A percentile compares a stretch with the other conserved stretches of the same genome.
Evolutionary conservation across 768 basidiomycete genomes (phyloP).

Genomic region (Mycena polygramma): DNA sequence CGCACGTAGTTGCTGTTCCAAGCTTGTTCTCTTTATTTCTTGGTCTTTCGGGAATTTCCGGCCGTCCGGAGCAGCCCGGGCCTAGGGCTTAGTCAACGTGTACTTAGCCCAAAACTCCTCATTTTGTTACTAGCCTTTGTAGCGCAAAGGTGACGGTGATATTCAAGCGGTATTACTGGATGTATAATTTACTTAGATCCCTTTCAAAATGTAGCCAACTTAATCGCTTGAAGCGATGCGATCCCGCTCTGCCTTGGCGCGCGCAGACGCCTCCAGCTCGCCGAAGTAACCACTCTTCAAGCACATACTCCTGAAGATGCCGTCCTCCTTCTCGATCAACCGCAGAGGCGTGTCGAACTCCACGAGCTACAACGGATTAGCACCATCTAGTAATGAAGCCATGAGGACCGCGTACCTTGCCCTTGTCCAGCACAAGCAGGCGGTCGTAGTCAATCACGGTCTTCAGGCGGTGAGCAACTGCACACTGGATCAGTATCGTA

Average conservation of each 20-base stretch:
- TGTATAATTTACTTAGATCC: too few species aligned
- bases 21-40: not conserved
- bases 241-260: constrained; percentile 26
- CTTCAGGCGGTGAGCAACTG: constrained; percentile 36
- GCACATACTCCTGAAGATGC: constrained; percentile 67
- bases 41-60: not conserved
- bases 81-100: too few species aligned
- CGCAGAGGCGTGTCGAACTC: constrained; percentile 69
- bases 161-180: too few species aligned
- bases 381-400: not conserved
- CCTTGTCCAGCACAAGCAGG: constrained; percentile 69
- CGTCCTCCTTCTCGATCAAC: constrained; percentile 59
- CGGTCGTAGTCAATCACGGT: constrained; percentile 68
- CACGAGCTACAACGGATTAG: constrained; percentile 34
- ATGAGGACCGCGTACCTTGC: constrained; percentile 40
- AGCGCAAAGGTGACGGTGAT: too few species aligned
- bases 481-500: not conserved
- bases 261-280: constrained; percentile 30
- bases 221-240: not conserved
- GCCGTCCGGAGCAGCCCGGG: too few species aligned
- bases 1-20: too few species aligned
- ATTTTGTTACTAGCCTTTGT: too few species aligned
- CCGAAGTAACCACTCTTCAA: constrained; percentile 53
- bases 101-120: too few species aligned
- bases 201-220: too few species aligned